Evolutionary conservation across 805 yeast genomes (phyloP), one percentile per base, ranked within the genome.

Genomic region (Metschnikowia gelsemii): DNA sequence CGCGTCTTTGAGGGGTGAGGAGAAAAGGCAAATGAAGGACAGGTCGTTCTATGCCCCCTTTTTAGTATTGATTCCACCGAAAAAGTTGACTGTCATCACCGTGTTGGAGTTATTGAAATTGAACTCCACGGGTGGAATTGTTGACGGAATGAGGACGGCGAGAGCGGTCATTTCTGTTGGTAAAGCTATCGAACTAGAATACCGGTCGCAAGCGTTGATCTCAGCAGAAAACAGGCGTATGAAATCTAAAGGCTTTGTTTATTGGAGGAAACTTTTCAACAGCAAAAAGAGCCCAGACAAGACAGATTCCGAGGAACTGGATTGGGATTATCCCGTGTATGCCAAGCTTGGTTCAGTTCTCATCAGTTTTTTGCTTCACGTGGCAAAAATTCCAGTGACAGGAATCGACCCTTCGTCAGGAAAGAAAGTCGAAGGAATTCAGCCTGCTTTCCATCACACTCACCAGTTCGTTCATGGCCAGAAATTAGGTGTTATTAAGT

Each of bases 391-490:
- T 9, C 75, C 80, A 18, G 96, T 90, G 2, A 70, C 73, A 26
- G 96, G 90, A 33, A 72, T 66, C 1, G 96, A 91, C 58, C 97
- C 97, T 2, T 71, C 79, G 2, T 82, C 95, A 0, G 84, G 85
- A 8, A 64, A 78, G 38, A 59, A 60, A 1, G 83, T 86, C n/a
- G 63, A 64, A 23, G 95, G 90, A 16, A 69, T 75, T 28, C 91
- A 89, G 6, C 96, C 97, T 2, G 98, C 98, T 0, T 85, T 93
- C 55, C 82, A 80, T 46, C 98, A 93, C 57, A 78, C 88, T 3
- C 90, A 87, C 62, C 95, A 87, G 62, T 88, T 83, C 55, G 76
- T 78, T 35, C 76, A 76, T 40, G 96, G 97, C 26, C 78, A 79
- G 45, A 84, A 82, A 56, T 65, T 88, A 20, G 99, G 99, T 31